These are phyloP conservation scores for Thalassiosira livingstoniorum DNA, from an alignment of 352 stramenopile species.

Conservation along the genomic window DNA sequence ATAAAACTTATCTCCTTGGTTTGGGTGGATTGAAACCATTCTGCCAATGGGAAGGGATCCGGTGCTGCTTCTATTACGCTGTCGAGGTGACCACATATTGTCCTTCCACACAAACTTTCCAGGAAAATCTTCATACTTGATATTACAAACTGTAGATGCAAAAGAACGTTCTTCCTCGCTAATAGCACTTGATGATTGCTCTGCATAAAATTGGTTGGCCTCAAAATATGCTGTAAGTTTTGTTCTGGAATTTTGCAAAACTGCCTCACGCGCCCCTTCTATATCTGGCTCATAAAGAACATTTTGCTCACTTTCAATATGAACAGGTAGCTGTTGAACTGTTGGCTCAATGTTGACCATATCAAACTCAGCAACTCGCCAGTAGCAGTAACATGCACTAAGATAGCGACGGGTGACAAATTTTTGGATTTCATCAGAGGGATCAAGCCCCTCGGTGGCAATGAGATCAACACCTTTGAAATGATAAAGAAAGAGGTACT, in stretches of 20 bases:
- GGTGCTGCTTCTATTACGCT: background rate
- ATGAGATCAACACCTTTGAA: conserved; percentile 76
- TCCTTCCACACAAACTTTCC: background rate
- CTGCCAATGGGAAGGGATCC: background rate
- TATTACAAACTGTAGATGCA: background rate
- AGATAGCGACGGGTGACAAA: conserved; percentile 25
- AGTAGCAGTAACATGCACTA: conserved; percentile 23
- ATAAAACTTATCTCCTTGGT: conserved; percentile 11
- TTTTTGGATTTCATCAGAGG: conserved; percentile 23
- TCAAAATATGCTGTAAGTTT: conserved; percentile 14
- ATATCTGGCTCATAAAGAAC: conserved; percentile 17
- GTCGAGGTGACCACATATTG: background rate
- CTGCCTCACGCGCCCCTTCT: conserved; percentile 1
- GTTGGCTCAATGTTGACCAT: conserved; percentile 18
- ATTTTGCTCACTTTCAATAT: conserved; percentile 33
- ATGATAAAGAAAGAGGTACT: conserved; percentile 85
- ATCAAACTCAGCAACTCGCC: conserved; percentile 22
- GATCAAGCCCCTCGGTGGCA: conserved; percentile 21
- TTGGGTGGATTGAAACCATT: background rate
- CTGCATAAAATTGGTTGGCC: background rate
- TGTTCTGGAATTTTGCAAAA: conserved; percentile 1
- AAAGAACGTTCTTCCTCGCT: background rate
- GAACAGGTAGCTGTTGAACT: conserved; percentile 24
- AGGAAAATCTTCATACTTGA: conserved; percentile 3
- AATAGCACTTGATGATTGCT: background rate